Evolutionary conservation across 768 basidiomycete species (phyloP).

Genomic region (Chlorophyllum brunneum): DNA sequence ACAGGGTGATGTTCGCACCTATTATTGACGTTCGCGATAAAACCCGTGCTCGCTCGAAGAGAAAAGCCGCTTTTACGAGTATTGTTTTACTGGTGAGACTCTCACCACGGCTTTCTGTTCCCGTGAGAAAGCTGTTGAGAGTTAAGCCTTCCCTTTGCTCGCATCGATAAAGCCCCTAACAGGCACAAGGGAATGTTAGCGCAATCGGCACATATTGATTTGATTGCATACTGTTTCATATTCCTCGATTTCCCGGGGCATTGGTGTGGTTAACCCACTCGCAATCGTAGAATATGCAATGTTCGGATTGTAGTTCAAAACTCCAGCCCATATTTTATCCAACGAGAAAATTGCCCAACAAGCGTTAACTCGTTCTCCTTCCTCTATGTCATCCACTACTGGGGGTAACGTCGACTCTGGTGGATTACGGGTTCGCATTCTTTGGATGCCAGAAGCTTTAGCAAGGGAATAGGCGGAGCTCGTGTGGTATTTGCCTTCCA

Average conservation of each 20-base stretch:
- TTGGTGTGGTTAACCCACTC: conserved; percentile 29
- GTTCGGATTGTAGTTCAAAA: conserved; percentile 32
- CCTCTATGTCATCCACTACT: conserved; percentile 26
- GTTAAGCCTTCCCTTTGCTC: neutral
- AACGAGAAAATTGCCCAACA: conserved; percentile 32
- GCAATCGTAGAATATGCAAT: conserved; percentile 17
- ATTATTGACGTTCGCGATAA: neutral
- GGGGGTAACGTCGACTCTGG: conserved; percentile 29
- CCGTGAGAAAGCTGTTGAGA: neutral
- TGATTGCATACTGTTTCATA: conserved; percentile 26
- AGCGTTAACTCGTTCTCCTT: conserved; percentile 33
- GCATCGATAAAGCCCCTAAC: conserved; percentile 7
- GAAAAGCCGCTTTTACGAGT: conserved; percentile 6
- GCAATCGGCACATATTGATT: too few species aligned
- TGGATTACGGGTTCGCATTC: conserved; percentile 20
- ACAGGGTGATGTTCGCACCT: neutral
- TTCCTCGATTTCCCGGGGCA: conserved; percentile 34
- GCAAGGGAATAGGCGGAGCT: conserved; percentile 31
- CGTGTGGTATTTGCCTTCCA: conserved; percentile 44
- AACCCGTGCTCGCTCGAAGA: conserved; percentile 4
- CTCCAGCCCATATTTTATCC: conserved; percentile 40
- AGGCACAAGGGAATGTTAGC: neutral
- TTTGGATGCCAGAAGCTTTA: conserved; percentile 35
- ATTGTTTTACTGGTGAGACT: neutral
- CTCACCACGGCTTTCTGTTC: neutral